Base-by-base conservation (phyloP, 352 stramenopile species). In the Globisporangium parvum region DNA sequence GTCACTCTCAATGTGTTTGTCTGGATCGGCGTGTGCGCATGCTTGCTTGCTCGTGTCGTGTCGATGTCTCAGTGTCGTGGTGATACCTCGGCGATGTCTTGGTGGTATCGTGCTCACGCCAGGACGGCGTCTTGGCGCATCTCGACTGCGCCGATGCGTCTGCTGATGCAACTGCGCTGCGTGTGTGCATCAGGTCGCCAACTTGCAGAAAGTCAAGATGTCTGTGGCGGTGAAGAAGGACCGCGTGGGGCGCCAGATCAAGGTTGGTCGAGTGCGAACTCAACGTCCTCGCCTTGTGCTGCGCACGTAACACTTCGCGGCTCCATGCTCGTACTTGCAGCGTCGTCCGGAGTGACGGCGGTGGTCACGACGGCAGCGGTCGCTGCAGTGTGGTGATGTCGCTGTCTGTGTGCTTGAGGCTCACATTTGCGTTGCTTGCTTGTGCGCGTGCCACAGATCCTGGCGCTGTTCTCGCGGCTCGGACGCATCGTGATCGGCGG, bases 391-490 rank as follows among this genome's bases (percentile, higher is more conserved):
- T n/a, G n/a, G 2, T 28, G 15, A 1, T 24, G 42, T 11, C 33
- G 20, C 31, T 28, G 1, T 23, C 20, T 10, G 37, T 57, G 14
- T 50, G 24, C 26, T 50, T 35, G 20, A 28, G 47, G 17, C 37
- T 42, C 14, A 42, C 37, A n/a, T 14, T n/a, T 42, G 37, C 20
- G 17, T 42, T n/a, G 37, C 14, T 42, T 42, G 37, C 31, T 37
- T 42, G 37, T 42, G 37, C 8, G 12, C 6, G 14, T 8, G 6
- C 18, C 20, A 12, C 35, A 79, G 61, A 55, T 72, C 48, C 68
- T 80, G 18, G 75, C 75, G 0, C 52, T 88, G 6, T 86, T 88
- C 50, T 83, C 73, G 10, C 67, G 72, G 10, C 65, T 81, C 2
- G 72, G 66, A 49, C 62, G 66, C 10, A 86, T 83, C 53, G 57